Evolutionary conservation across 2,329 filamentous ascomycete genomes (phyloP), one percentile per base, ranked within the genome.

Genomic region (Fusarium longipes): DNA sequence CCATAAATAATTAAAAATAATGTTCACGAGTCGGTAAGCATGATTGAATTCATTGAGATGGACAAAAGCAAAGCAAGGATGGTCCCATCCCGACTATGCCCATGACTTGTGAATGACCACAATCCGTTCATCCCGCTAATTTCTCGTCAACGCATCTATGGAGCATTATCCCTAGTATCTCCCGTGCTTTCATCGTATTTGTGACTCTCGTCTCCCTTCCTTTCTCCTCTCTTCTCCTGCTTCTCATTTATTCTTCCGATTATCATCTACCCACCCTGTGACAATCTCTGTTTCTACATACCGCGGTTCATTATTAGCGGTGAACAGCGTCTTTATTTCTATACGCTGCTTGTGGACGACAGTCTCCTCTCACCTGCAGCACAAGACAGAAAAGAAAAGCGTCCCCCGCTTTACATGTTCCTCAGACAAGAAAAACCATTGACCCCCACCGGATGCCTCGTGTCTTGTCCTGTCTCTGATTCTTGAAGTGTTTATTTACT

Each of bases 61-160:
- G 22, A 8, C 27, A 27, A 60, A 54, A 54, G 30, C 40, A 65
- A 32, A 56, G 44, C 63, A 65, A 55, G 63, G 48, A 65, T 65
- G 35, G 42, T 25, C 35, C 35, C 47, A 66, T 66, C 44, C 39
- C 29, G 42, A 8, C 36, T 62, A 50, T 56, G 48, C 22, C 55
- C 42, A 38, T 49, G 45, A 35, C 30, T 63, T 48, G 32, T 51
- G 53, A 55, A 55, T 61, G 40, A 20, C 48, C 57, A 58, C 54
- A 50, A 67, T 67, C 63, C 63, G 53, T 65, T 61, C 53, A 65
- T 64, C 54, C 58, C 65, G 65, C 59, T 63, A 66, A 47, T 58
- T 50, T 51, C 48, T 63, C 42, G 43, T 49, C 45, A 49, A 49
- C 22, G 12, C 32, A 49, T 49, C 32, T 49, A 49, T 49, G 45